A percentile compares a stretch with the other conserved stretches of the same genome.
Conservation (phyloP, 208 protist species). For the Vickermania ingenoplastis region DNA sequence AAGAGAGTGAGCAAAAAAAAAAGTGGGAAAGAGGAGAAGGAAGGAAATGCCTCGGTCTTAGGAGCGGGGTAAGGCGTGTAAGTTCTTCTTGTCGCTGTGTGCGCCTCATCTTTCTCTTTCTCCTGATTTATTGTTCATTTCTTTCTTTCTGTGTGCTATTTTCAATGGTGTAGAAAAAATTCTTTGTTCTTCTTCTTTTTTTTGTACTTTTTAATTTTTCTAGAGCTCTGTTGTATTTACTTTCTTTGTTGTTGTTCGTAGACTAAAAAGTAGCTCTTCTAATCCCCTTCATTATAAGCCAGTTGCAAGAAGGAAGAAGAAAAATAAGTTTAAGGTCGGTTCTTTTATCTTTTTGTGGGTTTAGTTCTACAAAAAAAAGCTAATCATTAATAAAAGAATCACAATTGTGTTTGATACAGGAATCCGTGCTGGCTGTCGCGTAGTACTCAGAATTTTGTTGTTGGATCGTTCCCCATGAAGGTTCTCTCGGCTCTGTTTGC, state of each 20-base stretch:
- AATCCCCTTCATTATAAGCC: too few relatives aligned
- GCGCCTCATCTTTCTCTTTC: not conserved
- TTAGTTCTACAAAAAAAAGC: not conserved
- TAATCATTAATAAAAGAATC: not conserved
- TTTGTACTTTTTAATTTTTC: not conserved
- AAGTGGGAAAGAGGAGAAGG: too few relatives aligned
- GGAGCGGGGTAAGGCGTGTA: too few relatives aligned
- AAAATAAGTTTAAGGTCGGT: too few relatives aligned
- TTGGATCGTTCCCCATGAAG: not conserved
- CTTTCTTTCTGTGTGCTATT: slow-evolving; percentile 5
- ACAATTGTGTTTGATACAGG: not conserved
- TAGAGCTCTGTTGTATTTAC: not conserved
- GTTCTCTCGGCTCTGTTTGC: not conserved
- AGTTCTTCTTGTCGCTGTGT: not conserved
- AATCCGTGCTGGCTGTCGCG: not conserved
- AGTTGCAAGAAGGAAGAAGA: too few relatives aligned
- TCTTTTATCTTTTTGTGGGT: not conserved
- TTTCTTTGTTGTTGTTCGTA: slow-evolving; percentile 3
- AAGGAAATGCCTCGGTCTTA: too few relatives aligned
- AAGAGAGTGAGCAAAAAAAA: too few relatives aligned
- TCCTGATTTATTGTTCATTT: not conserved
- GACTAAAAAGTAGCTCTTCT: too few relatives aligned
- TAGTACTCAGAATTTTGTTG: not conserved
- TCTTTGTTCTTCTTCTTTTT: slow-evolving; percentile 10
- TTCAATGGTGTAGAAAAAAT: slow-evolving; percentile 4